Percentiles rank a stretch among this genome's conserved stretches.
Evolutionary conservation across 306 rosid genomes (phyloP).

Genomic region (Cercis canadensis): DNA sequence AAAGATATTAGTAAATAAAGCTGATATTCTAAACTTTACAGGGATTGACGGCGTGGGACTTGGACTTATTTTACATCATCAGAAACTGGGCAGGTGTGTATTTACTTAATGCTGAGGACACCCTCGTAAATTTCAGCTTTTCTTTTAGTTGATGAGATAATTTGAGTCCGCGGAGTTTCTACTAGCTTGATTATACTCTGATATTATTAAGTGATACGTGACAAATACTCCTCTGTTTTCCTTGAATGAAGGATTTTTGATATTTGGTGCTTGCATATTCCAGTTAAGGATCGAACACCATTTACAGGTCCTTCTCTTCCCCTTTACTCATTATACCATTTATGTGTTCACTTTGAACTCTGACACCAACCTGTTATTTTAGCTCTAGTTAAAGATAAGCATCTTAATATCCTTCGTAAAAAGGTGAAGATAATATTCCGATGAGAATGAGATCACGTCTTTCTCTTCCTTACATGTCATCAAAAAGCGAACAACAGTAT

Average conservation of each 20-base stretch:
- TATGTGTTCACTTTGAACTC: neutral
- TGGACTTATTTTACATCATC: constrained; percentile 76
- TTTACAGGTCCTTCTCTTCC: constrained; percentile 57
- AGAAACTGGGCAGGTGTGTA: constrained; percentile 69
- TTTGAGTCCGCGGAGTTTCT: constrained; percentile 17
- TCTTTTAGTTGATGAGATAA: constrained; percentile 14
- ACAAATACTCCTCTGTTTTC: constrained; percentile 5
- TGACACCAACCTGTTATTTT: constrained; percentile 8
- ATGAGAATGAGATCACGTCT: constrained; percentile 22
- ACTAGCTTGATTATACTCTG: constrained; percentile 30
- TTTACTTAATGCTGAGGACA: constrained; percentile 19
- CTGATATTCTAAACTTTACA: constrained; percentile 35
- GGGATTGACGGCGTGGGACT: constrained; percentile 90
- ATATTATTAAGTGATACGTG: constrained; percentile 22
- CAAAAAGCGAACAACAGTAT: neutral
- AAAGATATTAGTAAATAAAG: neutral
- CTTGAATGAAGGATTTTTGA: constrained; percentile 71
- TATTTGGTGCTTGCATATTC: constrained; percentile 91
- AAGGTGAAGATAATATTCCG: constrained; percentile 9
- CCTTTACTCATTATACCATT: neutral
- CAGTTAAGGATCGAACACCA: constrained; percentile 75
- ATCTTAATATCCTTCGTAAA: neutral
- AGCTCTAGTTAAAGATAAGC: constrained; percentile 17
- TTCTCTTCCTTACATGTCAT: constrained; percentile 8
- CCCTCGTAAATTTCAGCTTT: neutral